Base-by-base conservation (phyloP, 441 rosid genomes). In the Croton laevigatus region DNA sequence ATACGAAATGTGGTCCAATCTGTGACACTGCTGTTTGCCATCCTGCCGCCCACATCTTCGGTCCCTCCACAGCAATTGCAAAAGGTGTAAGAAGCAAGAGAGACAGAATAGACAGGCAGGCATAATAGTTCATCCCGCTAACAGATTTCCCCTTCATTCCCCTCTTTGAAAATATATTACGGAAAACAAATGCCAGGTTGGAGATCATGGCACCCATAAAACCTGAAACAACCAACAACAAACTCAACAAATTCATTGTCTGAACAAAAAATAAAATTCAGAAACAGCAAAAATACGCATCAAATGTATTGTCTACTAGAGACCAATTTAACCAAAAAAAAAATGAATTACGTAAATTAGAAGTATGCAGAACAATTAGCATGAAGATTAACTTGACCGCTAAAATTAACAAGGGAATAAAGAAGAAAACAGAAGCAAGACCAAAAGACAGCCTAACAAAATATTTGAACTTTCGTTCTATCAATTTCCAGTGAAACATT, bases 121-220 rank as follows among this genome's bases (percentile, higher is more conserved):
- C 98, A 51, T 94, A 94, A 85, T 92, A 94, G 86, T 94, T 91
- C 97, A 91, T 94, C 67, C 97, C 98, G 52, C 97, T 87, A 69
- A 94, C 98, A 46, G 98, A 86, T 71, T 92, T 92, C 74, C 98
- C 97, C 80, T 88, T 92, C 98, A 94, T 91, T 71, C 99, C 99
- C 75, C 13, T 92, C 94, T 94, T 94, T 0, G 99, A 94, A 74
- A 94, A 94, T 73, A 94, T 92, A 83, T 94, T 94, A 9, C 99
- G 90, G 79, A 94, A 90, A 59, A 94, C 99, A 69, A 94, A 94
- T 37, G 97, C 99, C 79, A 94, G 74, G 86, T 94, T 94, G 48
- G 98, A 94, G 61, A 94, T 92, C 99, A 92, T 94, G 46, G 97
- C 97, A 63, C 98, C 98, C 99, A 92, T 92, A 62, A 94, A 94